Evolutionary conservation across 805 yeast species (phyloP).

Genomic region (Pichia californica): DNA sequence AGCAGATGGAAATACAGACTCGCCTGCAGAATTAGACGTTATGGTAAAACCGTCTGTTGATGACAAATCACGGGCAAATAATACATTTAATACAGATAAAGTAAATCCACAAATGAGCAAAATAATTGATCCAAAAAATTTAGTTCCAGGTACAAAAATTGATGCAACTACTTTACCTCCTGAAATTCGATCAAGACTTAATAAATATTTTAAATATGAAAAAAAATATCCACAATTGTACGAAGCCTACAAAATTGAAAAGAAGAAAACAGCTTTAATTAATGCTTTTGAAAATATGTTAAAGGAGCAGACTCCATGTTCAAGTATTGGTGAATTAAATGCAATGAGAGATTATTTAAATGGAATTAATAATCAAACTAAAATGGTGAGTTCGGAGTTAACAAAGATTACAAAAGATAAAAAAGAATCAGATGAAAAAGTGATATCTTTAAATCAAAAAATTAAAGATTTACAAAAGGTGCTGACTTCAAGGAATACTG

Average conservation of each 20-base stretch:
- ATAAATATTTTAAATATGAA: slow-evolving; percentile 80
- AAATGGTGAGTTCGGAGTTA: slow-evolving; percentile 60
- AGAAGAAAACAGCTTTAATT: slow-evolving; percentile 55
- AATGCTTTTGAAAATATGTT: slow-evolving; percentile 60
- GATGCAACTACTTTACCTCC: slow-evolving; percentile 41
- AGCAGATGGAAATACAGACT: too few species aligned
- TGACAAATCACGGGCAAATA: background rate
- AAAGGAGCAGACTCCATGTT: slow-evolving; percentile 74
- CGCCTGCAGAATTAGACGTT: too few species aligned
- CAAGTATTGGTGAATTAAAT: slow-evolving; percentile 67
- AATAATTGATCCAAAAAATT: background rate
- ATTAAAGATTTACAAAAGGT: slow-evolving; percentile 13
- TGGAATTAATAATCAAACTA: slow-evolving; percentile 53
- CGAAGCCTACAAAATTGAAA: slow-evolving; percentile 81
- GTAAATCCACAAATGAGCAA: too few species aligned
- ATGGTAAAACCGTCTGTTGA: background rate
- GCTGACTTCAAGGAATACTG: slow-evolving; percentile 28
- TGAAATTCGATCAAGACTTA: slow-evolving; percentile 53
- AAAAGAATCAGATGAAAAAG: slow-evolving; percentile 14
- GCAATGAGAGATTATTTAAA: slow-evolving; percentile 62
- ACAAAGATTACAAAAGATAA: slow-evolving; percentile 34
- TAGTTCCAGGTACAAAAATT: slow-evolving; percentile 27
- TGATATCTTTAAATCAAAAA: slow-evolving; percentile 7
- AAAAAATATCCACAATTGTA: slow-evolving; percentile 80
- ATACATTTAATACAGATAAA: too few species aligned